A percentile compares a stretch with the other conserved stretches of the same genome.
These are phyloP conservation scores for Fusarium paranaense DNA, from an alignment of 2,329 filamentous ascomycete genomes.

Conservation along the genomic window DNA sequence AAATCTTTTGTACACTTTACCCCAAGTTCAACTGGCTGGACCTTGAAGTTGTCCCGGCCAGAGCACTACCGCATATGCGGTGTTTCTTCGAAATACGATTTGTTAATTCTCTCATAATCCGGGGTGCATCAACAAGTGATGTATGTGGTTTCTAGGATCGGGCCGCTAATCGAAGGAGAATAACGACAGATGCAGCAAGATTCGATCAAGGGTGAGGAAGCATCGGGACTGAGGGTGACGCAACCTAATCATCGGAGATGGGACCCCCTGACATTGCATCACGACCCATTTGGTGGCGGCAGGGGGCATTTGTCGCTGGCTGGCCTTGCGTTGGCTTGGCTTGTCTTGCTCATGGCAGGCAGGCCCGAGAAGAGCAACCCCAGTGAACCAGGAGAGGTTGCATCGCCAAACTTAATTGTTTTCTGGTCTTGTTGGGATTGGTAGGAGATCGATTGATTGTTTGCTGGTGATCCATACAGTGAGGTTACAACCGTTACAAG, in stretches of 20 bases:
- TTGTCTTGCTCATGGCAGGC: not conserved
- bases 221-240: slow-evolving; percentile 12
- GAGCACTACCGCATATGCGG: slow-evolving; percentile 6
- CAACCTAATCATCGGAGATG: slow-evolving; percentile 22
- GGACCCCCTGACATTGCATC: slow-evolving; percentile 6
- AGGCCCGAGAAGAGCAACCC: slow-evolving; percentile 2
- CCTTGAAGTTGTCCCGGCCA: not conserved
- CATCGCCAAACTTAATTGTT: slow-evolving; percentile 7
- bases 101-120: slow-evolving; percentile 11
- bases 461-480: slow-evolving; percentile 5
- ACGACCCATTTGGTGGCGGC: slow-evolving; percentile 23
- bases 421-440: slow-evolving; percentile 14
- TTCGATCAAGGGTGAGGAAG: slow-evolving; percentile 13
- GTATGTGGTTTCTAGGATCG: slow-evolving; percentile 4
- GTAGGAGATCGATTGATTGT: slow-evolving; percentile 4
- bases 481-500: slow-evolving; percentile 1
- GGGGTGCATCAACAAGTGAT: not conserved
- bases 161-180: slow-evolving; percentile 28
- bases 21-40: slow-evolving; percentile 1
- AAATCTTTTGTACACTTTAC: slow-evolving; percentile 25
- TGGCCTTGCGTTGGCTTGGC: not conserved
- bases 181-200: slow-evolving; percentile 10
- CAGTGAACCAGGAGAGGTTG: slow-evolving; percentile 7
- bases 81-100: slow-evolving; percentile 4
- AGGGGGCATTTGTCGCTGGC: slow-evolving; percentile 18